These are phyloP conservation scores for Podospora tetraspora DNA, from an alignment of 495 filamentous ascomycete genomes.

Conservation along the genomic window DNA sequence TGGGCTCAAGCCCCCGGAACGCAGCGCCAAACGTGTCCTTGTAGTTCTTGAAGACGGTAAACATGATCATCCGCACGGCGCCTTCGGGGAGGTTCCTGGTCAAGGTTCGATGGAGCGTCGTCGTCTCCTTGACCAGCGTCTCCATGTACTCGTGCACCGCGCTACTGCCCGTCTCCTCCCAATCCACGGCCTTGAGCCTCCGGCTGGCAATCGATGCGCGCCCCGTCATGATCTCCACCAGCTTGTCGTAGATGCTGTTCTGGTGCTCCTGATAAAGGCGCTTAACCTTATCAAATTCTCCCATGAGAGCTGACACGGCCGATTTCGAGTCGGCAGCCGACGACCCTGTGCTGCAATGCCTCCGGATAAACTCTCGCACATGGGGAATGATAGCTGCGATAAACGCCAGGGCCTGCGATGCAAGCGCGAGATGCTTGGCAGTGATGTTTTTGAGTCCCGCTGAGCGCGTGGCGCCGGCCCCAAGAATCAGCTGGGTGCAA, in stretches of 20 bases:
- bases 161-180: slow-evolving; percentile 49
- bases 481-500: slow-evolving; percentile 88
- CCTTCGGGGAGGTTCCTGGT: slow-evolving; percentile 77
- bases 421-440: slow-evolving; percentile 88
- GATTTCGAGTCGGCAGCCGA: neutral
- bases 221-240: slow-evolving; percentile 91
- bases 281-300: slow-evolving; percentile 90
- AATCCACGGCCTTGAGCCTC: slow-evolving; percentile 69
- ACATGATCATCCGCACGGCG: slow-evolving; percentile 80
- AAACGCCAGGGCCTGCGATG: slow-evolving; percentile 85
- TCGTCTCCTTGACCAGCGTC: slow-evolving; percentile 81
- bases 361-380: slow-evolving; percentile 81
- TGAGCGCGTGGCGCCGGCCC: slow-evolving; percentile 84
- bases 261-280: slow-evolving; percentile 90
- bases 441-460: slow-evolving; percentile 95
- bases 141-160: slow-evolving; percentile 76
- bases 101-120: slow-evolving; percentile 80
- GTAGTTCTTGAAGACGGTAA: slow-evolving; percentile 81
- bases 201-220: slow-evolving; percentile 67
- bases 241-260: slow-evolving; percentile 85
- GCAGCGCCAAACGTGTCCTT: slow-evolving; percentile 74
- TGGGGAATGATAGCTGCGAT: slow-evolving; percentile 84
- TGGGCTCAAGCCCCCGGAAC: slow-evolving; percentile 61
- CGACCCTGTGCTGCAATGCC: slow-evolving; percentile 58
- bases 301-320: slow-evolving; percentile 52